phyloP scores from a whole-genome alignment of 208 protist genomes.

The Acanthamoeba quina region DNA sequence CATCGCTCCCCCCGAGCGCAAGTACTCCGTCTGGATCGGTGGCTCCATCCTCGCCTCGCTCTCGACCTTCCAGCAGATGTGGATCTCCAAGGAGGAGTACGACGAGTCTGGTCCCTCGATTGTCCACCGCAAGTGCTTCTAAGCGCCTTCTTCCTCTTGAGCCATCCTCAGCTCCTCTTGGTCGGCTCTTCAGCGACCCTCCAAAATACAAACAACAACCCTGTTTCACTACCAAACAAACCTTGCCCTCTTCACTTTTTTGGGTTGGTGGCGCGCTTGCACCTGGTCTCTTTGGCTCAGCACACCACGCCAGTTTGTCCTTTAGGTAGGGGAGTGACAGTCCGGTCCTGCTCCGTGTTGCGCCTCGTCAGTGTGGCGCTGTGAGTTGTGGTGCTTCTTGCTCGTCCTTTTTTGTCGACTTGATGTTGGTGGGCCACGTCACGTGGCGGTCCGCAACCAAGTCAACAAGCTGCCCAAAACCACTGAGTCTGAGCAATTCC shows the following conservation, averaged over 20 bases:
- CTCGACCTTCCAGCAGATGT: constrained; percentile 92
- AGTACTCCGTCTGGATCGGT: constrained; percentile 91
- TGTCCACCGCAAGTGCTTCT: constrained; percentile 98
- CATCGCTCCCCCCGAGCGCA: constrained; percentile 82
- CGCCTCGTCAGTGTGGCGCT: no score
- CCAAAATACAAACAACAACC: neutral
- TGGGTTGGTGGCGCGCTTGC: no score
- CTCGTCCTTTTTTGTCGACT: no score
- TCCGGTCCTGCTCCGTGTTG: no score
- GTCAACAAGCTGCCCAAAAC: neutral
- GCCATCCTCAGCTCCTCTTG: neutral
- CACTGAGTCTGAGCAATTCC: neutral
- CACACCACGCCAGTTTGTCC: no score
- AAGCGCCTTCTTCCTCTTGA: constrained; percentile 64
- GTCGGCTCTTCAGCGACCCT: neutral
- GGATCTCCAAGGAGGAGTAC: constrained; percentile 99
- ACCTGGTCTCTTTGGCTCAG: no score
- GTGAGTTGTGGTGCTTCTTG: no score
- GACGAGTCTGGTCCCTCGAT: constrained; percentile 97
- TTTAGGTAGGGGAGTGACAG: no score
- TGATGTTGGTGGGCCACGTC: no score
- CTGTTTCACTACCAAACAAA: neutral
- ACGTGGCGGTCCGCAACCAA: no score
- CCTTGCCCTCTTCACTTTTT: neutral
- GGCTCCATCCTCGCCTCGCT: constrained; percentile 90